Evolutionary conservation across 1,139 yeast genomes (phyloP).

Genomic region (Cylindricascospora bacillispora): DNA sequence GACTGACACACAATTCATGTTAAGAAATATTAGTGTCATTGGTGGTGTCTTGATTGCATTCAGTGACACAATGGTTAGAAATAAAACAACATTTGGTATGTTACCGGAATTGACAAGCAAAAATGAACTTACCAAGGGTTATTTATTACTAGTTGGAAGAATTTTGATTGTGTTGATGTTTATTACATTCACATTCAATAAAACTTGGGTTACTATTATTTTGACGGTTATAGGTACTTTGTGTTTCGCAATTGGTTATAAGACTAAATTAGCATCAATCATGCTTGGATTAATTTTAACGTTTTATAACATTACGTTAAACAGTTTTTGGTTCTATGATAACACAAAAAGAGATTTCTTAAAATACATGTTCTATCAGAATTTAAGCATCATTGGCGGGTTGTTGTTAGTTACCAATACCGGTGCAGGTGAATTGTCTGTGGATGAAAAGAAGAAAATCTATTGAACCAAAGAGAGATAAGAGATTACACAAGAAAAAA

Average conservation of each 20-base stretch:
- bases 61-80: constrained; percentile 77
- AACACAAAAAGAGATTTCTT: constrained; percentile 70
- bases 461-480: constrained; percentile 33
- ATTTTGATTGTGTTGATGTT: constrained; percentile 74
- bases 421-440: constrained; percentile 90
- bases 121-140: constrained; percentile 65
- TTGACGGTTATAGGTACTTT: constrained; percentile 59
- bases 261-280: constrained; percentile 82
- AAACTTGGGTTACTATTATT: constrained; percentile 57
- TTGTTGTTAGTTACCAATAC: constrained; percentile 80
- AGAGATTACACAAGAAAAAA: background rate
- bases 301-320: constrained; percentile 64
- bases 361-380: constrained; percentile 90
- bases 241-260: constrained; percentile 83
- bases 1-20: constrained; percentile 67
- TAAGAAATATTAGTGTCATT: constrained; percentile 79
- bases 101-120: constrained; percentile 71
- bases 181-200: constrained; percentile 71
- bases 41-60: constrained; percentile 89
- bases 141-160: constrained; percentile 80
- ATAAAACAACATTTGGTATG: constrained; percentile 75
- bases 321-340: constrained; percentile 80
- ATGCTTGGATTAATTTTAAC: constrained; percentile 62
- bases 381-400: constrained; percentile 91
- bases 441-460: constrained; percentile 93